phyloP scores from a whole-genome alignment of 345 rosid genomes.

The Moringa oleifera region DNA sequence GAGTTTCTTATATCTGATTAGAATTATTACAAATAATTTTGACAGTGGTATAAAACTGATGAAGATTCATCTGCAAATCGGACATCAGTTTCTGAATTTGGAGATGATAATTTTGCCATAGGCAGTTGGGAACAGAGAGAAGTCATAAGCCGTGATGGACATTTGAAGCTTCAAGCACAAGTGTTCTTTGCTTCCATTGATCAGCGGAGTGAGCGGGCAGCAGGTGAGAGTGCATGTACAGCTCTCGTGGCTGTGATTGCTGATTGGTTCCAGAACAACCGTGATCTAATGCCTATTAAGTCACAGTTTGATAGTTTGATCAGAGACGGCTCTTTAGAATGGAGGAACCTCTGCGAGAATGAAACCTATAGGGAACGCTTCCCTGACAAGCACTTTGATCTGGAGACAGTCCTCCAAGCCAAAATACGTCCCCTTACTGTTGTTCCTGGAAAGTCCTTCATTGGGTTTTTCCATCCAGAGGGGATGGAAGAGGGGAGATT shows the following conservation, averaged over 20 bases:
- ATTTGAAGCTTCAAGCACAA: slow-evolving; percentile 43
- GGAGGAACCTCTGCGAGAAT: slow-evolving; percentile 69
- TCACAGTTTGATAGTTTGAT: slow-evolving; percentile 58
- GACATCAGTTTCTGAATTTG: slow-evolving; percentile 50
- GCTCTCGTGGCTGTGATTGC: slow-evolving; percentile 64
- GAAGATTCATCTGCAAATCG: slow-evolving; percentile 35
- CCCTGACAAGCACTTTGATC: slow-evolving; percentile 75
- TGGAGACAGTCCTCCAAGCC: slow-evolving; percentile 57
- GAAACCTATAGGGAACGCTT: slow-evolving; percentile 33
- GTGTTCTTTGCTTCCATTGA: slow-evolving; percentile 72
- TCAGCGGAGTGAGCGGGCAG: slow-evolving; percentile 63
- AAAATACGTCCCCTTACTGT: slow-evolving; percentile 41
- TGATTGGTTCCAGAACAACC: slow-evolving; percentile 55
- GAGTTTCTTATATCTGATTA: neutral
- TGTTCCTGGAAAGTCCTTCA: slow-evolving; percentile 40
- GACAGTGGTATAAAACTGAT: slow-evolving; percentile 39
- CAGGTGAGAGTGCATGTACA: slow-evolving; percentile 76
- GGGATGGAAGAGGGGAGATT: slow-evolving; percentile 46
- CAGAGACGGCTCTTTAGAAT: slow-evolving; percentile 58
- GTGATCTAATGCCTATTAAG: slow-evolving; percentile 45
- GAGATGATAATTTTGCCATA: slow-evolving; percentile 48
- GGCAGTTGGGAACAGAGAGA: slow-evolving; percentile 67
- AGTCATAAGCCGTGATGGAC: slow-evolving; percentile 53
- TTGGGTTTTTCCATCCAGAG: slow-evolving; percentile 65
- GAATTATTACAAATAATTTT: too few relatives aligned